Evolutionary conservation across 345 rosid species (phyloP).

Genomic region (Geranium brycei): DNA sequence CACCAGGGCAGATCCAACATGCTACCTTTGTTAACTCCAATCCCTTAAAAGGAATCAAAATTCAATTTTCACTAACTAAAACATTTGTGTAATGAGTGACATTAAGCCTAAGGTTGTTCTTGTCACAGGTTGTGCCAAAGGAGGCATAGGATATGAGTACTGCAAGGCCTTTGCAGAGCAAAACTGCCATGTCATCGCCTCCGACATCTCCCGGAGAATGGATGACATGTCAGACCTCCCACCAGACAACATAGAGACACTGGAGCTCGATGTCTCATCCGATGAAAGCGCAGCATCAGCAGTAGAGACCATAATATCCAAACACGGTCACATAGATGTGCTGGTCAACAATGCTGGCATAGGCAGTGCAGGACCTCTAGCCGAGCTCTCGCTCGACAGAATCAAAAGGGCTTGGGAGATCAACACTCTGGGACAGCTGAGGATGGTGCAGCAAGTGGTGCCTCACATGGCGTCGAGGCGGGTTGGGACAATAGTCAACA

Average conservation of each 20-base stretch:
- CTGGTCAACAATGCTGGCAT: conserved; percentile 46
- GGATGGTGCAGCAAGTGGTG: conserved; percentile 53
- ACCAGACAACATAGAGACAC: conserved; percentile 16
- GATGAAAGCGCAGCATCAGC: conserved; percentile 34
- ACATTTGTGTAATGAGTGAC: too few species aligned
- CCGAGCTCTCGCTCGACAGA: conserved; percentile 34
- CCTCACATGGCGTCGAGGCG: conserved; percentile 45
- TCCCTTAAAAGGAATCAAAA: too few species aligned
- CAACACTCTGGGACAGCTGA: conserved; percentile 46
- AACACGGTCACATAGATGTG: conserved; percentile 33
- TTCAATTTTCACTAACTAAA: too few species aligned
- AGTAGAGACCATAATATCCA: conserved; percentile 21
- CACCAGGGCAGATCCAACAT: too few species aligned
- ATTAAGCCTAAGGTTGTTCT: conserved; percentile 28
- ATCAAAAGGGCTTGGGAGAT: conserved; percentile 45
- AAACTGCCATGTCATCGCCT: conserved; percentile 41
- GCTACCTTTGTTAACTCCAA: too few species aligned
- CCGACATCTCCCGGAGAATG: conserved; percentile 32
- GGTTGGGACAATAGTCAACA: conserved; percentile 37
- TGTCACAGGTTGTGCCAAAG: conserved; percentile 56
- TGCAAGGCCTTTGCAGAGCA: conserved; percentile 48
- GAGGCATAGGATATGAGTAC: conserved; percentile 56
- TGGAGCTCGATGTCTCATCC: conserved; percentile 43
- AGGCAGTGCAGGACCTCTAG: conserved; percentile 44
- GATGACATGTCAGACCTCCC: conserved; percentile 28